phyloP scores from a whole-genome alignment of 192 early-diverging fungal genomes.

The Mortierella hygrophila region DNA sequence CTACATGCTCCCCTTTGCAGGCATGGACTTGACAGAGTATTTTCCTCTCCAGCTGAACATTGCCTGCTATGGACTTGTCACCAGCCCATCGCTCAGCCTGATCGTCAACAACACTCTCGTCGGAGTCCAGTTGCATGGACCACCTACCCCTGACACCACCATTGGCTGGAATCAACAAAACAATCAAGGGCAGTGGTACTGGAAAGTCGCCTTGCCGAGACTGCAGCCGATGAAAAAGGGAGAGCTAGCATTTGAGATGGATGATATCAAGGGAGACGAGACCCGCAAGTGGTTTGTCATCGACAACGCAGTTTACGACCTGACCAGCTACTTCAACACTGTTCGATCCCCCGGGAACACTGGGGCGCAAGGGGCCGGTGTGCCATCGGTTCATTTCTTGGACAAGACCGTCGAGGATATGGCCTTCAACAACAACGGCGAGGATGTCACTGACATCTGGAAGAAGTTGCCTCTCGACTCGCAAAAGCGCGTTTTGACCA shows the following conservation, averaged over 20 bases:
- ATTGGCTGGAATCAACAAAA: slow-evolving; percentile 32
- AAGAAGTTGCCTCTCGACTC: slow-evolving; percentile 57
- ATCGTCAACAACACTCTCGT: slow-evolving; percentile 29
- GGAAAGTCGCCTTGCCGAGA: slow-evolving; percentile 59
- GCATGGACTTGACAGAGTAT: slow-evolving; percentile 73
- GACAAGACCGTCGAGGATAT: slow-evolving; percentile 68
- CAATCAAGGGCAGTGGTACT: slow-evolving; percentile 67
- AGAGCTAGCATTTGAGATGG: slow-evolving; percentile 71
- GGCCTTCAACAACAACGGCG: slow-evolving; percentile 69
- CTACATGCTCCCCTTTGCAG: slow-evolving; percentile 68
- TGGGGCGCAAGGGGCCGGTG: slow-evolving; percentile 31
- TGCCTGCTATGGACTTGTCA: slow-evolving; percentile 69
- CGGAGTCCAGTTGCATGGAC: slow-evolving; percentile 51
- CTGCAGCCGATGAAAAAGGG: slow-evolving; percentile 67
- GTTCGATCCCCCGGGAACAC: slow-evolving; percentile 60
- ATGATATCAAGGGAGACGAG: slow-evolving; percentile 57
- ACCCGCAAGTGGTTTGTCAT: slow-evolving; percentile 69
- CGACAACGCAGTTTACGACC: slow-evolving; percentile 74
- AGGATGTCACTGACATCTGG: slow-evolving; percentile 70
- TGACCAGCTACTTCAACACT: slow-evolving; percentile 71
- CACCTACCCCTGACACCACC: slow-evolving; percentile 44
- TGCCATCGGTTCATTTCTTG: slow-evolving; percentile 70
- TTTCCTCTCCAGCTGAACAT: slow-evolving; percentile 69
- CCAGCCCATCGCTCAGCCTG: slow-evolving; percentile 5
- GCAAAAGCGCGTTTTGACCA: slow-evolving; percentile 48